phyloP scores from a whole-genome alignment of 257 asterid genomes.

The Penstemon eatonii region DNA sequence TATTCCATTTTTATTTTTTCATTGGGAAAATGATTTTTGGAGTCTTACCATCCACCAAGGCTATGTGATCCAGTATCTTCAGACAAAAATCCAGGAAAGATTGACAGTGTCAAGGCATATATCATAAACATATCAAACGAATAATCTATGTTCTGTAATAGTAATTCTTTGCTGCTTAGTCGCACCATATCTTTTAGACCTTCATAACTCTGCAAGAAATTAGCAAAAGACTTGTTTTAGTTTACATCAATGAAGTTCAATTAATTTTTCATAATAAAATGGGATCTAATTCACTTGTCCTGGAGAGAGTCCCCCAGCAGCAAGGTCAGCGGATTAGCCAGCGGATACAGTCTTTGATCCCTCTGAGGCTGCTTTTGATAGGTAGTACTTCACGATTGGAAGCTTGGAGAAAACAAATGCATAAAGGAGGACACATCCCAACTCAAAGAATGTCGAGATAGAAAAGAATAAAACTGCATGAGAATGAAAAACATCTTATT shows the following conservation, averaged over 20 bases:
- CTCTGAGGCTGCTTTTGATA: constrained; percentile 46
- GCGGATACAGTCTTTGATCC: constrained; percentile 47
- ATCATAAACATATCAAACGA: constrained; percentile 42
- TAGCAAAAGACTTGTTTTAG: neutral
- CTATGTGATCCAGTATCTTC: constrained; percentile 49
- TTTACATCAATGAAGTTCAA: neutral
- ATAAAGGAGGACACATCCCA: constrained; percentile 45
- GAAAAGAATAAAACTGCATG: constrained; percentile 44
- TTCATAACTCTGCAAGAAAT: constrained; percentile 26
- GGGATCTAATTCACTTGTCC: constrained; percentile 19
- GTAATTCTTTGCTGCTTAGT: constrained; percentile 40
- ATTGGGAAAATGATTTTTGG: neutral
- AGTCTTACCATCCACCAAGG: constrained; percentile 43
- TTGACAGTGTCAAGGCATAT: constrained; percentile 39
- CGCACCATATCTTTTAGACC: constrained; percentile 28
- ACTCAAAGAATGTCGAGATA: constrained; percentile 40
- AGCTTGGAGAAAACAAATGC: constrained; percentile 43
- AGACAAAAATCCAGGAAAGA: constrained; percentile 48
- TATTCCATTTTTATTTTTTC: too few relatives aligned
- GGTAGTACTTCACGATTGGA: constrained; percentile 45
- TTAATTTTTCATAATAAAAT: neutral
- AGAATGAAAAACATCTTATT: neutral
- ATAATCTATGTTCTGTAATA: constrained; percentile 40
- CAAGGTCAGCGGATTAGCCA: constrained; percentile 40
- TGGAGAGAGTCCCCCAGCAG: constrained; percentile 37